Conservation (phyloP, 2,329 filamentous ascomycete genomes). For the Fusarium longipes region DNA sequence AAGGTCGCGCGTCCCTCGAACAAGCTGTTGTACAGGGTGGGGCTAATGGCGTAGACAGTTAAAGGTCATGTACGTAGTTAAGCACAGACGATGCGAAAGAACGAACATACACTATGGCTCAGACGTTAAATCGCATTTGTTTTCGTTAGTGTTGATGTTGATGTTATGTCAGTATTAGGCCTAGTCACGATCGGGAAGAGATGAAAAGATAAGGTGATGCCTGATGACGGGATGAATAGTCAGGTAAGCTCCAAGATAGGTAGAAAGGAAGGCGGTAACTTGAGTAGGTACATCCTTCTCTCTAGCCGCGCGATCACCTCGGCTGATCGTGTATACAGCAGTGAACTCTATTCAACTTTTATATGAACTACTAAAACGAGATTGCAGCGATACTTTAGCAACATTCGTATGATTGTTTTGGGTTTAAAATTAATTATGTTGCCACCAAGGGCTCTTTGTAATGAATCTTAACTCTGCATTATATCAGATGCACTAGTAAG, state of each 20-base stretch:
- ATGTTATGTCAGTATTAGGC: neutral
- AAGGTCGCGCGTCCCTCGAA: conserved; percentile 17
- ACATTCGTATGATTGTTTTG: neutral
- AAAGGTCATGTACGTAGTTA: neutral
- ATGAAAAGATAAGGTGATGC: conserved; percentile 2
- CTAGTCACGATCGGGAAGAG: neutral
- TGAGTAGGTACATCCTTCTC: too few species aligned
- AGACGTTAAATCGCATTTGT: neutral
- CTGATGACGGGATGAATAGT: neutral
- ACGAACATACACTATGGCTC: neutral
- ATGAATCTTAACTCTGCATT: neutral
- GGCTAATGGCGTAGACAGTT: conserved; percentile 25
- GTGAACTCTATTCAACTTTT: conserved; percentile 10
- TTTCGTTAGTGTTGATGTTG: neutral
- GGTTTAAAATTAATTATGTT: neutral
- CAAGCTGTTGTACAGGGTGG: conserved; percentile 28
- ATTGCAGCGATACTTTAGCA: neutral
- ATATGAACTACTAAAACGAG: neutral
- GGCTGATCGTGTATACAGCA: neutral
- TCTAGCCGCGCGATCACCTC: conserved; percentile 11
- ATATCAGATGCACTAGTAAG: neutral
- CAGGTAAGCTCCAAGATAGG: conserved; percentile 10
- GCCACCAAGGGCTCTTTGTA: neutral
- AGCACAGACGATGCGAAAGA: neutral
- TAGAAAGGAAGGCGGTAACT: neutral